Evolutionary conservation across 345 rosid species (phyloP).

Genomic region (Firmiana major): DNA sequence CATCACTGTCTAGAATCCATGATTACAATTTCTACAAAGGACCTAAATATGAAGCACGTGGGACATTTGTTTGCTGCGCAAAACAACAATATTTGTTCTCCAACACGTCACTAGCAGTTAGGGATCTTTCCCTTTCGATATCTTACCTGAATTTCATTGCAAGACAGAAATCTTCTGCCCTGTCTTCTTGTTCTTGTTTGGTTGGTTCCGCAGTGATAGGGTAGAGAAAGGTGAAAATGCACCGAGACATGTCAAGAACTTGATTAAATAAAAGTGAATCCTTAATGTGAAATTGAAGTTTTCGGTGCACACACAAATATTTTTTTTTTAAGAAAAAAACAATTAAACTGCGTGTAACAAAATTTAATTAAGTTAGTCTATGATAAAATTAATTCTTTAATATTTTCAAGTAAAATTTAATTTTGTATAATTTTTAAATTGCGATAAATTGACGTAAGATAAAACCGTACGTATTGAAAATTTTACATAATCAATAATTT

Average conservation of each 20-base stretch:
- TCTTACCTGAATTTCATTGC: constrained; percentile 25
- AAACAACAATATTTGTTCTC: neutral
- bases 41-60: constrained; percentile 41
- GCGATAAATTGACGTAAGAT: neutral
- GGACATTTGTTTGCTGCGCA: constrained; percentile 25
- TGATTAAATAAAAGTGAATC: no score
- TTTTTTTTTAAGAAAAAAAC: no score
- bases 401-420: no score
- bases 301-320: no score
- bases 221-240: neutral
- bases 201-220: neutral
- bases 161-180: constrained; percentile 7
- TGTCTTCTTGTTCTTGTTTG: neutral
- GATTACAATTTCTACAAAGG: constrained; percentile 21
- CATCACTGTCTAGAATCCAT: constrained; percentile 30
- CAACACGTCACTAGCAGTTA: neutral
- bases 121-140: neutral
- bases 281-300: no score
- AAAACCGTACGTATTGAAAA: constrained; percentile 12
- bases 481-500: neutral
- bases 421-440: no score
- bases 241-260: no score
- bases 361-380: no score
- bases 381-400: no score
- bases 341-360: no score